Percentiles rank a stretch among this genome's conserved stretches.
These are phyloP conservation scores for Epichloe typhina DNA, from an alignment of 2,329 filamentous ascomycete genomes.

Conservation along the genomic window DNA sequence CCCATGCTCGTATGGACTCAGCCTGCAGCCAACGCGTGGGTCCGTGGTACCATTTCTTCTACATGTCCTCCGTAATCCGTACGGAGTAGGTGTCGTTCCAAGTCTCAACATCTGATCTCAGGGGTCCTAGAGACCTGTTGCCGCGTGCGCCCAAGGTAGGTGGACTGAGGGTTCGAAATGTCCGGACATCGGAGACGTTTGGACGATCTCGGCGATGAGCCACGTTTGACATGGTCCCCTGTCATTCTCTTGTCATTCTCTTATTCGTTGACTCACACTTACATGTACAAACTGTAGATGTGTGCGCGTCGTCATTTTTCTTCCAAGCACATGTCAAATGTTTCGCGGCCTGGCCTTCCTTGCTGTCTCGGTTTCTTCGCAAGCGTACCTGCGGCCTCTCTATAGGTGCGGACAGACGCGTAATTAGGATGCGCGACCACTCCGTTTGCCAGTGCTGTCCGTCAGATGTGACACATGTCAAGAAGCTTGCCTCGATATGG, in stretches of 20 bases:
- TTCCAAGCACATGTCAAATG: background rate
- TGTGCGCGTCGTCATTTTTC: too few species aligned
- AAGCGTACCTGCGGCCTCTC: background rate
- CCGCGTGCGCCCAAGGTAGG: background rate
- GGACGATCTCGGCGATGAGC: background rate
- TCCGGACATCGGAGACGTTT: background rate
- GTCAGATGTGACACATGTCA: background rate
- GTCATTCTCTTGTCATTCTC: too few species aligned
- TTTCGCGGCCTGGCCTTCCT: background rate
- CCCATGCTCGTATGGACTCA: too few species aligned
- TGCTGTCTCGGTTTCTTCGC: background rate
- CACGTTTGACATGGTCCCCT: background rate
- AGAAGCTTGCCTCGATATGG: background rate
- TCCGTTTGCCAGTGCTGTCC: too few species aligned
- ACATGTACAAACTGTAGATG: too few species aligned
- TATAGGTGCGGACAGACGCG: too few species aligned
- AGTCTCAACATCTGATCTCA: background rate
- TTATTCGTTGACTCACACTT: too few species aligned
- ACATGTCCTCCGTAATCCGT: too few species aligned
- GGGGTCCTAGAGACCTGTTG: background rate
- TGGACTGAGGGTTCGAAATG: background rate
- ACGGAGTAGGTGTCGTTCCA: background rate
- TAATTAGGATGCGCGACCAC: too few species aligned
- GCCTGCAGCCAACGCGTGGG: too few species aligned
- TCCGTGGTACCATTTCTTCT: too few species aligned